These are phyloP conservation scores for Solanum ahanhuiri DNA, from an alignment of 257 asterid genomes.

Conservation along the genomic window DNA sequence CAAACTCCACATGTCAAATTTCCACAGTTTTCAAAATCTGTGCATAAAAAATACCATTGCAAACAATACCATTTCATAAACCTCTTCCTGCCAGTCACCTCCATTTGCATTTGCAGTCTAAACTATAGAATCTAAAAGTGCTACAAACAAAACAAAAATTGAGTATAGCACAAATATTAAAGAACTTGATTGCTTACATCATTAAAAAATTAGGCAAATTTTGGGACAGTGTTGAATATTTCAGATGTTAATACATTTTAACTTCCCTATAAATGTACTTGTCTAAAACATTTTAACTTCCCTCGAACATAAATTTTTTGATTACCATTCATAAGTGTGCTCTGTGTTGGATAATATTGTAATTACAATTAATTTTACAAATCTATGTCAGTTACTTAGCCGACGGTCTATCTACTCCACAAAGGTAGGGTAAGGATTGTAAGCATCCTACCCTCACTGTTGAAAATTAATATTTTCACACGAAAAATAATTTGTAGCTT, in stretches of 20 bases:
- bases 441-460: not conserved
- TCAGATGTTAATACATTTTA: not conserved
- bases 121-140: constrained; percentile 59
- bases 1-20: not conserved
- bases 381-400: not conserved
- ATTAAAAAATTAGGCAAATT: not conserved
- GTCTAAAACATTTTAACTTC: not conserved
- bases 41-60: not conserved
- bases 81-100: constrained; percentile 89
- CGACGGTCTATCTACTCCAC: not conserved
- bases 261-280: not conserved
- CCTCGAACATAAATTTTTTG: not conserved
- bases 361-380: not conserved
- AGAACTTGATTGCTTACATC: not conserved
- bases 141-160: constrained; percentile 10
- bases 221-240: not conserved
- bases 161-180: not conserved
- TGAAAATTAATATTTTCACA: no score
- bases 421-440: not conserved
- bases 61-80: constrained; percentile 45
- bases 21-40: not conserved
- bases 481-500: no score
- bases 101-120: constrained; percentile 53
- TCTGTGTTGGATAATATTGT: not conserved
- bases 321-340: not conserved